A percentile compares a stretch with the other conserved stretches of the same genome.
Evolutionary conservation across 768 basidiomycete species (phyloP).

Genomic region (Tylopilus subfusipes): DNA sequence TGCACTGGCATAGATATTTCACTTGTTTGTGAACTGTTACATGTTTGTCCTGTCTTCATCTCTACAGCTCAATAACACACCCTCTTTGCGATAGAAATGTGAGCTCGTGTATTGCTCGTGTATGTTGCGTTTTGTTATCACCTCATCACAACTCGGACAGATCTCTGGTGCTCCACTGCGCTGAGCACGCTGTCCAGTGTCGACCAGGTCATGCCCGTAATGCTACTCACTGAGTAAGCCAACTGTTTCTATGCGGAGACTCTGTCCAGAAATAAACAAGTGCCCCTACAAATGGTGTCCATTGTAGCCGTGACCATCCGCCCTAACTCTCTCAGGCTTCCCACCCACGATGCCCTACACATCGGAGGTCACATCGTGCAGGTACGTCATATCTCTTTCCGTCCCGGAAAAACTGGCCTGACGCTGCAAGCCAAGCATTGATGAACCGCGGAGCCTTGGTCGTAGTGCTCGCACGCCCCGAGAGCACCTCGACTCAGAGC

Average conservation of each 20-base stretch:
- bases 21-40: too few species aligned
- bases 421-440: constrained; percentile 20
- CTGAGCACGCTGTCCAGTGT: background rate
- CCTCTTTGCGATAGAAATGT: too few species aligned
- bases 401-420: background rate
- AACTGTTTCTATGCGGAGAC: background rate
- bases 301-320: background rate
- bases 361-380: constrained; percentile 35
- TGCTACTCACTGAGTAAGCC: background rate
- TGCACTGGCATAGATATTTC: too few species aligned
- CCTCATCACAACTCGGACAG: too few species aligned
- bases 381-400: constrained; percentile 6
- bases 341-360: constrained; percentile 20
- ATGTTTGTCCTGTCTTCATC: too few species aligned
- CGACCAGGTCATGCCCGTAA: background rate
- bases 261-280: background rate
- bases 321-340: background rate
- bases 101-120: too few species aligned
- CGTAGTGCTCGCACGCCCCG: constrained; percentile 22
- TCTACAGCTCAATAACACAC: too few species aligned
- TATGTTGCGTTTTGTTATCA: too few species aligned
- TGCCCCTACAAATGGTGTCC: background rate
- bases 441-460: constrained; percentile 22
- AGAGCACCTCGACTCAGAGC: constrained; percentile 17
- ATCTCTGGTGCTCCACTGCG: too few species aligned